Percentiles rank a stretch among this genome's conserved stretches.
Conservation (phyloP, 169 alveolate genomes). For the Plasmodium vivax region DNA sequence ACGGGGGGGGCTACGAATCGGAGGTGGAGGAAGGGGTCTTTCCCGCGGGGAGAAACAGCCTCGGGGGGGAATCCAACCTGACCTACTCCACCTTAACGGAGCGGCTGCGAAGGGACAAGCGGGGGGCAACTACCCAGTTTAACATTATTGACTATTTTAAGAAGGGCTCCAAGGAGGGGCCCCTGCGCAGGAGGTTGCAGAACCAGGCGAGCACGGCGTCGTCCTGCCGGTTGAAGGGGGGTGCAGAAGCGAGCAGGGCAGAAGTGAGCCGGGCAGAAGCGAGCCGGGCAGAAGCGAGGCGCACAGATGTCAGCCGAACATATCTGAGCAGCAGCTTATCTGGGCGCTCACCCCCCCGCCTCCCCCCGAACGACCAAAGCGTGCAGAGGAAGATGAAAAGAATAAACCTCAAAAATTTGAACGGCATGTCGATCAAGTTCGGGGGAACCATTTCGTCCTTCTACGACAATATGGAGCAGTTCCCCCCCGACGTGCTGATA, state of each 20-base stretch:
- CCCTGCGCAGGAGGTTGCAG: background rate
- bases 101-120: background rate
- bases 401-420: conserved; percentile 52
- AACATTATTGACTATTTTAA: conserved; percentile 15
- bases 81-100: background rate
- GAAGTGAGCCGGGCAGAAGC: background rate
- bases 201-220: background rate
- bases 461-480: conserved; percentile 56
- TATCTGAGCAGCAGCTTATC: background rate
- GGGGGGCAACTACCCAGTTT: background rate
- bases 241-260: background rate
- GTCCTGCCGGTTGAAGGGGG: background rate
- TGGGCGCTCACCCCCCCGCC: background rate
- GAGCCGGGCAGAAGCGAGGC: background rate
- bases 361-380: background rate
- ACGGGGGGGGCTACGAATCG: background rate
- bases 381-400: conserved; percentile 61
- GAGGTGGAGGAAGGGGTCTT: background rate
- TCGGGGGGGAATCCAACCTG: background rate
- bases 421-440: conserved; percentile 51
- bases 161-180: background rate
- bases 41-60: background rate
- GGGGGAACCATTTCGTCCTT: conserved; percentile 71
- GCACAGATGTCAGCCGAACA: background rate
- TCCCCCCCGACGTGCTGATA: conserved; percentile 59